Evolutionary conservation across 2,329 filamentous ascomycete genomes (phyloP).

Genomic region (Trichoderma hamatum): DNA sequence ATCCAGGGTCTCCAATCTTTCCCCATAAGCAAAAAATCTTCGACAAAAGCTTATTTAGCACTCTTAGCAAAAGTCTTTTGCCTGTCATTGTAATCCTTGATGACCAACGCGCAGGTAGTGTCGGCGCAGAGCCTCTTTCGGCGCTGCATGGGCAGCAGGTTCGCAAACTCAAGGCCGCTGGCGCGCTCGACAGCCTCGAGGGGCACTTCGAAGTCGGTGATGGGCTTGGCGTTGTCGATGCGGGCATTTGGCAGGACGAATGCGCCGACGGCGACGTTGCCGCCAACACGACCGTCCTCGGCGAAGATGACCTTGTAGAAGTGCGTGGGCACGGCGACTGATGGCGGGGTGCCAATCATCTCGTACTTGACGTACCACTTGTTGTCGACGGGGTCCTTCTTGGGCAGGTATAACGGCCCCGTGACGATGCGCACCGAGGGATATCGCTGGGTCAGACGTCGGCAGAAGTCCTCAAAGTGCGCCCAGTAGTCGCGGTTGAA

Average conservation of each 20-base stretch:
- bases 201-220: slow-evolving; percentile 92
- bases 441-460: slow-evolving; percentile 77
- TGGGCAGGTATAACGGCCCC: slow-evolving; percentile 89
- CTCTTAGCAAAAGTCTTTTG: slow-evolving; percentile 61
- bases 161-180: slow-evolving; percentile 87
- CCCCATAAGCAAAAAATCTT: not conserved
- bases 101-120: slow-evolving; percentile 77
- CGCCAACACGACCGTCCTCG: slow-evolving; percentile 72
- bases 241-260: slow-evolving; percentile 92
- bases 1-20: not conserved
- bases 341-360: slow-evolving; percentile 90
- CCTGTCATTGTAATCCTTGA: slow-evolving; percentile 73
- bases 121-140: slow-evolving; percentile 84
- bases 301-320: slow-evolving; percentile 99
- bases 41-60: not conserved
- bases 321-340: slow-evolving; percentile 94
- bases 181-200: slow-evolving; percentile 90
- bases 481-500: slow-evolving; percentile 99
- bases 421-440: slow-evolving; percentile 90
- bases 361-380: slow-evolving; percentile 98
- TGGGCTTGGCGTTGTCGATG: slow-evolving; percentile 84
- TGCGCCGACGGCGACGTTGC: slow-evolving; percentile 84
- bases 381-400: slow-evolving; percentile 76
- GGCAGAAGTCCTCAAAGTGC: slow-evolving; percentile 96
- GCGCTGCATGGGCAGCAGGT: slow-evolving; percentile 72